Conservation (phyloP, 768 basidiomycete species). For the Boletus subparvulus region DNA sequence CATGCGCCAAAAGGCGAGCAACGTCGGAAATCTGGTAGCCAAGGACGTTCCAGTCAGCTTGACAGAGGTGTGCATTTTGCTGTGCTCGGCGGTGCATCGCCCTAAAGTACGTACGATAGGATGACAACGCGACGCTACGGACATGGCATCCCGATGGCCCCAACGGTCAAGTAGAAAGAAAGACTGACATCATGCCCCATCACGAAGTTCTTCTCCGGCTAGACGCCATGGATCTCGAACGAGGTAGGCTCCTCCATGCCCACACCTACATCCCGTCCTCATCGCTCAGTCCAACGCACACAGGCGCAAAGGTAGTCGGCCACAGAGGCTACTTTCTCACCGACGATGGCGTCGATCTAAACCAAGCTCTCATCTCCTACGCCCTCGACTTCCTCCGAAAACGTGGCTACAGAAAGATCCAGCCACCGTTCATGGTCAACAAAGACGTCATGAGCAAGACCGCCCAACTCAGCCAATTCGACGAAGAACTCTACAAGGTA, state of each 20-base stretch:
- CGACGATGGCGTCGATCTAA: conserved; percentile 94
- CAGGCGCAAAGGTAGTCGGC: conserved; percentile 89
- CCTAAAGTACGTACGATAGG: conserved; percentile 45
- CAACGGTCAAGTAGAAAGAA: conserved; percentile 67
- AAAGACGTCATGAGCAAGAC: conserved; percentile 97
- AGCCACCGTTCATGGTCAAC: conserved; percentile 98
- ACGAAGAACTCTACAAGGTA: conserved; percentile 97
- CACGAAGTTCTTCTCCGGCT: conserved; percentile 93
- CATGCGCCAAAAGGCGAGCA: conserved; percentile 79
- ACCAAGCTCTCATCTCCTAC: conserved; percentile 93
- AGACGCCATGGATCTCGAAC: conserved; percentile 95
- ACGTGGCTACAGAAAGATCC: conserved; percentile 86
- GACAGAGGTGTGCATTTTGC: conserved; percentile 64
- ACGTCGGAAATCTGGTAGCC: conserved; percentile 91
- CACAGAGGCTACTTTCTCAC: conserved; percentile 97
- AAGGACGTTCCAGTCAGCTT: conserved; percentile 79
- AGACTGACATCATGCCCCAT: conserved; percentile 86
- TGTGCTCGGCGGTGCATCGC: neutral
- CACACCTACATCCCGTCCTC: neutral
- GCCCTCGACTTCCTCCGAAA: conserved; percentile 90
- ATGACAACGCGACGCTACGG: conserved; percentile 80
- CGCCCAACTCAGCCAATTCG: conserved; percentile 96
- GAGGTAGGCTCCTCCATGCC: conserved; percentile 50
- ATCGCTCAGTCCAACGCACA: conserved; percentile 6
- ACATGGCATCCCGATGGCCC: conserved; percentile 87